Evolutionary conservation across 2,329 filamentous ascomycete genomes (phyloP).

Genomic region (Talaromyces sp.): DNA sequence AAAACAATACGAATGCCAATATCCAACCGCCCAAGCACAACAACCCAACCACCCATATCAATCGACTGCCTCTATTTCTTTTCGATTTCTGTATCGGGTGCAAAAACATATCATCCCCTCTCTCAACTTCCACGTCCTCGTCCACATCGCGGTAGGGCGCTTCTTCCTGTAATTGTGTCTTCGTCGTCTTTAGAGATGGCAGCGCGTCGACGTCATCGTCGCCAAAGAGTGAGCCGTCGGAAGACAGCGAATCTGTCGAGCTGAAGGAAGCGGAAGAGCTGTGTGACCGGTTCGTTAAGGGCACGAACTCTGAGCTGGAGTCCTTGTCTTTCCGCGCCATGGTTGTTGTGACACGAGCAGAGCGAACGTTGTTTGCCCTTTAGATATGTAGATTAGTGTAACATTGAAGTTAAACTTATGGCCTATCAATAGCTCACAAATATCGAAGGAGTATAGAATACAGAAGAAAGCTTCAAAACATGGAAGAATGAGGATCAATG

Average conservation of each 20-base stretch:
- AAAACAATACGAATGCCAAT: slow-evolving; percentile 44
- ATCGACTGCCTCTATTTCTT: slow-evolving; percentile 31
- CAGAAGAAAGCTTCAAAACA: background rate
- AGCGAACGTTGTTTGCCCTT: background rate
- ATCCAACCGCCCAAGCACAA: slow-evolving; percentile 45
- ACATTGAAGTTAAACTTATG: background rate
- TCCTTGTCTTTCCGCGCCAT: slow-evolving; percentile 11
- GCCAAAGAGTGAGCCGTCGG: slow-evolving; percentile 1
- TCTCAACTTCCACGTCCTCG: slow-evolving; percentile 30
- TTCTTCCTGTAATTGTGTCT: slow-evolving; percentile 12
- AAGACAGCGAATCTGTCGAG: slow-evolving; percentile 19
- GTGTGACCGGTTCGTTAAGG: slow-evolving; percentile 26
- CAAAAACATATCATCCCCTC: slow-evolving; percentile 27
- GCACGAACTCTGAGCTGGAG: slow-evolving; percentile 24
- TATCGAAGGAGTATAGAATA: background rate
- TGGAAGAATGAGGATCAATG: no score
- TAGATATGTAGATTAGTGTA: background rate
- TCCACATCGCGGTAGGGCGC: slow-evolving; percentile 34
- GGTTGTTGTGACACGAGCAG: slow-evolving; percentile 2
- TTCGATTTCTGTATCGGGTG: slow-evolving; percentile 25
- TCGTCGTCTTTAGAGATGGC: slow-evolving; percentile 8
- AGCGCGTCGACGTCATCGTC: slow-evolving; percentile 20
- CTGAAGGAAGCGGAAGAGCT: slow-evolving; percentile 27
- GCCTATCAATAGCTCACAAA: background rate
- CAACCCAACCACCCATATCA: slow-evolving; percentile 40